Base-by-base conservation (phyloP, 2,329 filamentous ascomycete species). In the Colletotrichum higginsianum region DNA sequence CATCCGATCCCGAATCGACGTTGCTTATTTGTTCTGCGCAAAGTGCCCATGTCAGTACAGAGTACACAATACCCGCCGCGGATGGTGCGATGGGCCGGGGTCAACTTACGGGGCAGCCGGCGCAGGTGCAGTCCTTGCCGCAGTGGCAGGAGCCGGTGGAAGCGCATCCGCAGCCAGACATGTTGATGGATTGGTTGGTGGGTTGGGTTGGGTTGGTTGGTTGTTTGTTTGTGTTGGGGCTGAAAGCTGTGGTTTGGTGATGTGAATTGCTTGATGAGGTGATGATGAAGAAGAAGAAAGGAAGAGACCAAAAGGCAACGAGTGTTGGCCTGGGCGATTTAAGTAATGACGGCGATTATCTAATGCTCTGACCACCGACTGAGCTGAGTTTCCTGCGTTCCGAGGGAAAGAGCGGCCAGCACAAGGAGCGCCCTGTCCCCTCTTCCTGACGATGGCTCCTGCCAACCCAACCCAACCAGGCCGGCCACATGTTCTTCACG, bases 131-230 rank as follows among this genome's bases (percentile, higher is more conserved):
- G 79, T 74, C 52, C 40, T 78, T 76, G 76, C 83, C 83, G 78
- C 84, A 85, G 77, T 77, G 76, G 77, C 84, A 85, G 64, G 80
- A 76, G 75, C 83, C 83, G 73, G 82, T 80, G 62, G 79, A 75
- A 75, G 81, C 75, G 74, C 83, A 85, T 76, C 82, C 83, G 75
- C 82, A 85, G 76, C 79, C 82, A 77, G 78, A 78, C 83, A 85
- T 85, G 75, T 72, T 84, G 78, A 79, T 72, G 55, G 57, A 61
- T 72, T 71, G 60, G 56, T 66, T 26, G 21, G 23, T 16, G n/a
- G 49, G 53, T 26, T 12, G 40, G 38, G 40, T 60, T 15, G 30
- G 30, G 8, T 35, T 35, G 8, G 8, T 58, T 64, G 30, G 56
- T 64, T 21, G 40, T 50, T 53, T 42, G 15, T 16, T 52, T 63